Base-by-base conservation (phyloP, 116 monocot genomes). In the Iris pallida region DNA sequence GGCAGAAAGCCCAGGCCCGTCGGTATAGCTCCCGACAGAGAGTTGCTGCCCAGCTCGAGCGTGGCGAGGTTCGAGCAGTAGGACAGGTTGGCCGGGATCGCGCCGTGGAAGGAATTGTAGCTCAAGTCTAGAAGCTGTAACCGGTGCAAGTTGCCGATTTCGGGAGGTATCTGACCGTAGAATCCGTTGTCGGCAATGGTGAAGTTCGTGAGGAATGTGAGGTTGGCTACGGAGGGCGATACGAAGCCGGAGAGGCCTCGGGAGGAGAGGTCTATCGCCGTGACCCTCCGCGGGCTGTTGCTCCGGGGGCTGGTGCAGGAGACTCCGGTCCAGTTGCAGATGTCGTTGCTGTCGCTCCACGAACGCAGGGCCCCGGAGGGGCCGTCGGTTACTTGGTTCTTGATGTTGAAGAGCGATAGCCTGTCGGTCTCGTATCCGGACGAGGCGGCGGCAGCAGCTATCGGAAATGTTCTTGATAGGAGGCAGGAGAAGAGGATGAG, bases 261-360 rank as follows among this genome's bases (percentile, higher is more conserved):
- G 20, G 59, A 70, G 70, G 46, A 5, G 30, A 70, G 70, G 43
- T 61, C 47, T 16, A 71, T 11, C n/a, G 52, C 61, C 0, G 40
- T 40, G 40, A 61, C 71, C n/a, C 71, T 30, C 6, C 5, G 11
- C 4, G n/a, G n/a, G n/a, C n/a, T n/a, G n/a, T n/a, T n/a, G n/a
- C n/a, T n/a, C n/a, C 8, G 59, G 61, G 0, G 7, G 6, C 0
- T 49, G 13, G 20, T 20, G 53, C 71, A 71, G 6, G 49, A 60
- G 49, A 69, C 47, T 45, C 69, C 69, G 11, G 7, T 14, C 69
- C 69, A 69, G 11, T 1, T 15, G 57, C 69, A 69, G 69, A 58
- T 46, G 6, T 59, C 18, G 46, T 9, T 59, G 69, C 47, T 58
- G 45, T 19, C 11, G 47, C 58, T 69, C 69, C 69, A 69, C 11